Evolutionary conservation across 2,329 filamentous ascomycete genomes (phyloP).

Genomic region (Sclerotinia minor): DNA sequence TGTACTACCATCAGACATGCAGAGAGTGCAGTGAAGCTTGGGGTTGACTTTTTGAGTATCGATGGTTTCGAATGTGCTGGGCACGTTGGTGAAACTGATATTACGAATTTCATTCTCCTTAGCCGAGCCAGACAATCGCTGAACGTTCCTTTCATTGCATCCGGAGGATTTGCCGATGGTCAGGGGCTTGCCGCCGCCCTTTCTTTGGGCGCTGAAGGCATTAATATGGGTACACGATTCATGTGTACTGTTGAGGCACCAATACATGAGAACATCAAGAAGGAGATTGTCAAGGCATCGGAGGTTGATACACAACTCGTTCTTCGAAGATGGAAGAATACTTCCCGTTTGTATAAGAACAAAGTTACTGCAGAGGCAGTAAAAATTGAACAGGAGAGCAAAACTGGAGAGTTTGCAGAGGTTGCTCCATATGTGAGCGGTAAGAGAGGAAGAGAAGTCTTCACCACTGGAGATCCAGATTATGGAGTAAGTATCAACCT

Average conservation of each 20-base stretch:
- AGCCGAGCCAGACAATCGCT: slow-evolving; percentile 81
- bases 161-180: slow-evolving; percentile 92
- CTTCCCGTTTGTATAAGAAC: slow-evolving; percentile 83
- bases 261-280: slow-evolving; percentile 90
- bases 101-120: slow-evolving; percentile 87
- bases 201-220: slow-evolving; percentile 83
- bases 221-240: slow-evolving; percentile 99
- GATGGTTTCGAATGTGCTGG: slow-evolving; percentile 97
- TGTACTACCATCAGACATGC: slow-evolving; percentile 96
- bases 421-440: slow-evolving; percentile 86
- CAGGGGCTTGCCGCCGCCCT: slow-evolving; percentile 89
- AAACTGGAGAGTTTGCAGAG: slow-evolving; percentile 84
- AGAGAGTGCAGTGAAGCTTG: slow-evolving; percentile 85
- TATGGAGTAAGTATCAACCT: slow-evolving; percentile 67
- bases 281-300: slow-evolving; percentile 81
- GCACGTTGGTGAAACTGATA: slow-evolving; percentile 83
- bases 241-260: slow-evolving; percentile 95
- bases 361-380: slow-evolving; percentile 79
- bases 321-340: slow-evolving; percentile 90
- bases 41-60: slow-evolving; percentile 94
- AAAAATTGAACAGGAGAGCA: slow-evolving; percentile 80
- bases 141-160: slow-evolving; percentile 88
- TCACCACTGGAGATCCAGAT: slow-evolving; percentile 86
- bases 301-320: slow-evolving; percentile 92
- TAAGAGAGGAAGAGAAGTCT: slow-evolving; percentile 87